phyloP scores from a whole-genome alignment of 768 basidiomycete species.

The Suillus occidentalis region DNA sequence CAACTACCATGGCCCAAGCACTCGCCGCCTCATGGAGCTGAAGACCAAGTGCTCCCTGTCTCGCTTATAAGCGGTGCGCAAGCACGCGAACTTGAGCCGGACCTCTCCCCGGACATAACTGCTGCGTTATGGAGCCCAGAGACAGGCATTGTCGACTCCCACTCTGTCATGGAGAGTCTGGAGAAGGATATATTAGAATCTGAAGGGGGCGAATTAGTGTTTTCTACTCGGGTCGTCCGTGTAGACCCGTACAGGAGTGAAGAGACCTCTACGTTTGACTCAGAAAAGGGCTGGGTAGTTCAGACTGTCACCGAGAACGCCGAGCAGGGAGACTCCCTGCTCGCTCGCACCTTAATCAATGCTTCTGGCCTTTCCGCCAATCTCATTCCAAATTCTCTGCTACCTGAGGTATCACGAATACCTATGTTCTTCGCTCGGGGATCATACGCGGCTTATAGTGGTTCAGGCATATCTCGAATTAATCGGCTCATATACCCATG shows the following conservation, averaged over 20 bases:
- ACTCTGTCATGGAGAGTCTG: slow-evolving; percentile 77
- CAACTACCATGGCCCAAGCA: slow-evolving; percentile 51
- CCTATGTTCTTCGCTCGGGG: slow-evolving; percentile 82
- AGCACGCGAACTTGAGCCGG: slow-evolving; percentile 77
- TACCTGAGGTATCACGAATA: slow-evolving; percentile 55
- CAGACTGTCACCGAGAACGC: slow-evolving; percentile 65
- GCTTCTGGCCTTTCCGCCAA: slow-evolving; percentile 74
- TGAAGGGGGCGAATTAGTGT: slow-evolving; percentile 68
- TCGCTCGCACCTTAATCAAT: slow-evolving; percentile 79
- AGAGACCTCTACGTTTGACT: slow-evolving; percentile 25
- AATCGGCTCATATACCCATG: slow-evolving; percentile 90
- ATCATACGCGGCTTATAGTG: slow-evolving; percentile 86
- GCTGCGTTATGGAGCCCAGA: slow-evolving; percentile 79
- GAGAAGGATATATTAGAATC: slow-evolving; percentile 79
- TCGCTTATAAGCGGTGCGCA: slow-evolving; percentile 65
- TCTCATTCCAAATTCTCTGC: slow-evolving; percentile 69
- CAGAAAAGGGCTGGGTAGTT: slow-evolving; percentile 83
- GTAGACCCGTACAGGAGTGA: slow-evolving; percentile 61
- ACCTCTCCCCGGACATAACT: slow-evolving; percentile 68
- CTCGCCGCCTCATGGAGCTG: slow-evolving; percentile 27
- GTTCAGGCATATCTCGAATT: slow-evolving; percentile 68
- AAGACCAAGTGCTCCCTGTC: slow-evolving; percentile 53
- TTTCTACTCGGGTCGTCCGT: slow-evolving; percentile 80
- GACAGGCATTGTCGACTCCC: slow-evolving; percentile 91
- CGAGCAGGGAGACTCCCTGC: slow-evolving; percentile 57